These are phyloP conservation scores for Ganoderma lucidum DNA, from an alignment of 1,284 basidiomycete species.

Conservation along the genomic window DNA sequence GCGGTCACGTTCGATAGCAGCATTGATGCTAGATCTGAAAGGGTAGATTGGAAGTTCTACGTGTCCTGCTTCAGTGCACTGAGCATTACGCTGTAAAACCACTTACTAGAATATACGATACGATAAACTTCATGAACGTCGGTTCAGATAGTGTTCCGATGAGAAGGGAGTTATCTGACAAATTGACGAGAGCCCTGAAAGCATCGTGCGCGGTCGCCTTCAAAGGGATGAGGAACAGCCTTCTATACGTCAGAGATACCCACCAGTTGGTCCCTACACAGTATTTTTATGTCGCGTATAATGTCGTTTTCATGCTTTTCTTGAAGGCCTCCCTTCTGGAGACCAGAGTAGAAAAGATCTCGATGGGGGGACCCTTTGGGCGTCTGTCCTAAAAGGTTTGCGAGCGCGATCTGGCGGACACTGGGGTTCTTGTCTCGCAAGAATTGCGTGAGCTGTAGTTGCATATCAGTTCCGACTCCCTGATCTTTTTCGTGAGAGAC, in stretches of 20 bases:
- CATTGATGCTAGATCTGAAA: conserved; percentile 97
- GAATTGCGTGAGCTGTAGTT: conserved; percentile 76
- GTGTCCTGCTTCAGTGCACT: conserved; percentile 1
- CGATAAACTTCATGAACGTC: conserved; percentile 84
- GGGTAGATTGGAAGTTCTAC: conserved; percentile 88
- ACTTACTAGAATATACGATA: conserved; percentile 91
- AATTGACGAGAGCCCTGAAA: conserved; percentile 92
- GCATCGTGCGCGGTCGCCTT: conserved; percentile 95
- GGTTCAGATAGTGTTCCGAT: conserved; percentile 76
- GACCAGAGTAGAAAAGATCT: conserved; percentile 74
- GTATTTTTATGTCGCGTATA: conserved; percentile 79
- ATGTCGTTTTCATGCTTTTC: conserved; percentile 72
- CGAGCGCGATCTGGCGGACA: conserved; percentile 87
- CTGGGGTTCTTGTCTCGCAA: conserved; percentile 88
- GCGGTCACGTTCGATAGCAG: conserved; percentile 94
- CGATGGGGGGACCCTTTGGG: conserved; percentile 75
- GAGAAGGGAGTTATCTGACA: conserved; percentile 86
- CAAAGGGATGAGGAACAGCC: conserved; percentile 7
- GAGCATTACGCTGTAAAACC: not conserved
- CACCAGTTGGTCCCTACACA: conserved; percentile 89
- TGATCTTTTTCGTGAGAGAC: not conserved
- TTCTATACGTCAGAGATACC: not conserved
- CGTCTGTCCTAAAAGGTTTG: conserved; percentile 85
- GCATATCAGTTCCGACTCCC: not conserved
- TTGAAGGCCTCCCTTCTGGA: conserved; percentile 63